Percentiles rank a stretch among this genome's conserved stretches.
Conservation (phyloP, 768 basidiomycete species). For the Clavaria fumosa region DNA sequence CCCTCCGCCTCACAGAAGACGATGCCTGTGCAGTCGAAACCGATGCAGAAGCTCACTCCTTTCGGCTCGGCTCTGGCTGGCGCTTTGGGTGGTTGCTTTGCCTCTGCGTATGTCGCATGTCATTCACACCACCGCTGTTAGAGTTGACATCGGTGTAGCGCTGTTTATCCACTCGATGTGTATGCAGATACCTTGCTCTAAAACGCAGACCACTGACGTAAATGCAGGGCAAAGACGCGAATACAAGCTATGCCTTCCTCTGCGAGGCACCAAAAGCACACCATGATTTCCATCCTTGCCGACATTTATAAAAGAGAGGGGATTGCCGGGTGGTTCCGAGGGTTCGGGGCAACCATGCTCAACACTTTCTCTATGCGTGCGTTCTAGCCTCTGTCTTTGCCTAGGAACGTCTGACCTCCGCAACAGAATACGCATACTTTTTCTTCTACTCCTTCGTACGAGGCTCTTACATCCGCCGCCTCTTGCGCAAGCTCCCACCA, state of each 20-base stretch:
- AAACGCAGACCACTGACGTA: slow-evolving; percentile 6
- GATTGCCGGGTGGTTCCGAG: slow-evolving; percentile 68
- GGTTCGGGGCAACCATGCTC: slow-evolving; percentile 93
- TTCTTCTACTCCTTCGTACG: slow-evolving; percentile 95
- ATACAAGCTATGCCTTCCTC: slow-evolving; percentile 63
- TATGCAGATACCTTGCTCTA: slow-evolving; percentile 23
- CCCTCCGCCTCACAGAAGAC: slow-evolving; percentile 6
- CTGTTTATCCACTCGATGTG: slow-evolving; percentile 94
- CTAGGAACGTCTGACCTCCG: slow-evolving; percentile 1
- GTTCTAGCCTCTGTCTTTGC: slow-evolving; percentile 18
- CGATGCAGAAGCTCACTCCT: slow-evolving; percentile 61
- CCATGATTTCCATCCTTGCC: slow-evolving; percentile 49
- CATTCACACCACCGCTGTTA: slow-evolving; percentile 1
- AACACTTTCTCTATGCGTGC: slow-evolving; percentile 96
- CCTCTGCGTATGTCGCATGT: slow-evolving; percentile 59
- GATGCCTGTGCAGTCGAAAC: slow-evolving; percentile 41
- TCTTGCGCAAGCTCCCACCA: slow-evolving; percentile 39
- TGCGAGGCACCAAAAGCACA: slow-evolving; percentile 31
- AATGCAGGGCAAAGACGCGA: slow-evolving; percentile 73
- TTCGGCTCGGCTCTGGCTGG: slow-evolving; percentile 85
- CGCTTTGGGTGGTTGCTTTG: slow-evolving; percentile 86
- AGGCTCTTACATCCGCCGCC: slow-evolving; percentile 60
- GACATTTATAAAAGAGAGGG: slow-evolving; percentile 73
- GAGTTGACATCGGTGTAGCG: slow-evolving; percentile 26
- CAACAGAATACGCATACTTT: slow-evolving; percentile 93